These are phyloP conservation scores for Nicotiana undulata DNA, from an alignment of 257 asterid species.

Conservation along the genomic window DNA sequence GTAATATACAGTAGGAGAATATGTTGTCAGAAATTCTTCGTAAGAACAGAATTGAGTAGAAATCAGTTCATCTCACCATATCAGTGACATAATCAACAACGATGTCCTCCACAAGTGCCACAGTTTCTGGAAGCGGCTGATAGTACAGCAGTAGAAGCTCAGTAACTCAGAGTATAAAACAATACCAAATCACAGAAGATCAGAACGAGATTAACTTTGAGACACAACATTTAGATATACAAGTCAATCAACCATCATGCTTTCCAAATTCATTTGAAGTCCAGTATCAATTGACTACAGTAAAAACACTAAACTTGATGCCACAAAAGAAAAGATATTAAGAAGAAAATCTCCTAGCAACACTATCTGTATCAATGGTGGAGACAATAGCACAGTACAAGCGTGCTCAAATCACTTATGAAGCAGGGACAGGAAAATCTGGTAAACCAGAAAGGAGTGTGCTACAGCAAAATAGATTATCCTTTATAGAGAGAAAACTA, in stretches of 20 bases:
- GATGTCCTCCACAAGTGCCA: conserved; percentile 79
- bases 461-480: neutral
- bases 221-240: neutral
- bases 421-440: neutral
- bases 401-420: neutral
- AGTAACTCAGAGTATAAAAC: neutral
- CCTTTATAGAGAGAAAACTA: neutral
- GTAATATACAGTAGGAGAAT: neutral
- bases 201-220: neutral
- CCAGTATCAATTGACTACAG: neutral
- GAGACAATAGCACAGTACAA: neutral
- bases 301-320: neutral
- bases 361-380: neutral
- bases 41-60: neutral
- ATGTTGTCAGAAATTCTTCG: neutral
- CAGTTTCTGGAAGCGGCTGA: conserved; percentile 95
- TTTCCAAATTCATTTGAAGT: neutral
- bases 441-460: neutral
- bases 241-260: neutral
- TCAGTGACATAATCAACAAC: conserved; percentile 94
- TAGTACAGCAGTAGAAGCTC: conserved; percentile 6
- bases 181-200: conserved; percentile 5
- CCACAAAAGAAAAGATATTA: neutral
- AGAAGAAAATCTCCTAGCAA: neutral
- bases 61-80: conserved; percentile 38